These are phyloP conservation scores for Daldinia caldariorum DNA, from an alignment of 495 filamentous ascomycete genomes.

Conservation along the genomic window DNA sequence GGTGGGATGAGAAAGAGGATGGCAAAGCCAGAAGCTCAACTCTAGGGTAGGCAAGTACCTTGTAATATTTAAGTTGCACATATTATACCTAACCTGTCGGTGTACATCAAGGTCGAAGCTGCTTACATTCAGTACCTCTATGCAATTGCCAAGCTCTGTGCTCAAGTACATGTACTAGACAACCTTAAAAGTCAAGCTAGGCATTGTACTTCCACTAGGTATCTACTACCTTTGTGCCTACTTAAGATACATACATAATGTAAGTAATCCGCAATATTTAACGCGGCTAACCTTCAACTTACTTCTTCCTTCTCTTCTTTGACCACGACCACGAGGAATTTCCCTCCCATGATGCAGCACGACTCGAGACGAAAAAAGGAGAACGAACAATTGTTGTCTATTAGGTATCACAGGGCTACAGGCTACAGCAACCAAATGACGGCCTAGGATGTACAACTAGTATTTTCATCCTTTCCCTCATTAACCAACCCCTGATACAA, in stretches of 20 bases:
- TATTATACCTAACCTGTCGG: background rate
- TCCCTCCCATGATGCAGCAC: background rate
- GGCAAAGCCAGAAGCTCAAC: constrained; percentile 10
- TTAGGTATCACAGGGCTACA: constrained; percentile 14
- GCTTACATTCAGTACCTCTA: constrained; percentile 3
- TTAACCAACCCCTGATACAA: constrained; percentile 33
- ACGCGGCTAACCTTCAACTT: constrained; percentile 16
- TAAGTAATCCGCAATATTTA: background rate
- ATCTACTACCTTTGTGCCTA: too few species aligned
- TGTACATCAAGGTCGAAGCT: constrained; percentile 14
- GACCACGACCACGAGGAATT: constrained; percentile 5
- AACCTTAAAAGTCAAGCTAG: constrained; percentile 6
- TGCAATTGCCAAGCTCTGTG: background rate
- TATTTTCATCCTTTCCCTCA: constrained; percentile 15
- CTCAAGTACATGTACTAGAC: background rate
- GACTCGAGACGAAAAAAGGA: constrained; percentile 1
- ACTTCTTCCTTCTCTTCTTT: constrained; percentile 1
- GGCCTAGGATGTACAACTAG: constrained; percentile 7
- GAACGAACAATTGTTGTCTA: constrained; percentile 2
- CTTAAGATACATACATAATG: background rate
- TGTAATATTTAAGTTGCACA: constrained; percentile 9
- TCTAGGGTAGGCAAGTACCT: constrained; percentile 17
- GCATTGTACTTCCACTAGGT: too few species aligned
- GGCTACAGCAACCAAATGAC: constrained; percentile 27
- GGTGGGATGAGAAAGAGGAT: constrained; percentile 6